phyloP scores from a whole-genome alignment of 306 rosid species.

The Sindora glabra region DNA sequence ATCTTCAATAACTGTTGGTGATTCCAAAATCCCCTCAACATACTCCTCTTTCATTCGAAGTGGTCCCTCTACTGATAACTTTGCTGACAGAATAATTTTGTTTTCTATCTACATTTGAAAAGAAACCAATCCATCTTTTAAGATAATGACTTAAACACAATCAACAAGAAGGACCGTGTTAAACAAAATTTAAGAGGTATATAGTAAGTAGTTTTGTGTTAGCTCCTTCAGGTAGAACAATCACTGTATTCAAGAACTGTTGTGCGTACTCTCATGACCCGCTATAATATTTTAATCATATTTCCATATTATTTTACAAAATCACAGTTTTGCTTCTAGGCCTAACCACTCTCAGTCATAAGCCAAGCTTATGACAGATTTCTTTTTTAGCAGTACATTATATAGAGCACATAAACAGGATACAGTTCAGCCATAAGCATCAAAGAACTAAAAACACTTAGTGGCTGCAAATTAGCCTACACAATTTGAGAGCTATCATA shows the following conservation, averaged over 20 bases:
- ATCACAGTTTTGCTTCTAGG: neutral
- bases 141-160: conserved; percentile 5
- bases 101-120: conserved; percentile 61
- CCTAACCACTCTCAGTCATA: neutral
- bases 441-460: conserved; percentile 7
- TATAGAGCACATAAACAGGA: neutral
- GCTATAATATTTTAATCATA: neutral
- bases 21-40: conserved; percentile 68
- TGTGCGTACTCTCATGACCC: neutral
- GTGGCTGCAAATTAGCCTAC: neutral
- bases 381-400: neutral
- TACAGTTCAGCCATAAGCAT: conserved; percentile 1
- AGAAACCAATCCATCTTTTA: conserved; percentile 1
- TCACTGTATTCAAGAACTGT: no score
- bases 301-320: conserved; percentile 2
- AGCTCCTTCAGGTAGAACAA: neutral
- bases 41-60: conserved; percentile 93
- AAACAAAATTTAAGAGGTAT: neutral
- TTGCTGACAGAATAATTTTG: conserved; percentile 58
- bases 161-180: neutral
- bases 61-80: conserved; percentile 84
- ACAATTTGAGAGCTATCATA: neutral
- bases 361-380: no score
- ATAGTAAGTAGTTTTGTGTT: neutral
- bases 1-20: conserved; percentile 75